Conservation (phyloP, 441 rosid species). For the Pelargonium exstipulatum region DNA sequence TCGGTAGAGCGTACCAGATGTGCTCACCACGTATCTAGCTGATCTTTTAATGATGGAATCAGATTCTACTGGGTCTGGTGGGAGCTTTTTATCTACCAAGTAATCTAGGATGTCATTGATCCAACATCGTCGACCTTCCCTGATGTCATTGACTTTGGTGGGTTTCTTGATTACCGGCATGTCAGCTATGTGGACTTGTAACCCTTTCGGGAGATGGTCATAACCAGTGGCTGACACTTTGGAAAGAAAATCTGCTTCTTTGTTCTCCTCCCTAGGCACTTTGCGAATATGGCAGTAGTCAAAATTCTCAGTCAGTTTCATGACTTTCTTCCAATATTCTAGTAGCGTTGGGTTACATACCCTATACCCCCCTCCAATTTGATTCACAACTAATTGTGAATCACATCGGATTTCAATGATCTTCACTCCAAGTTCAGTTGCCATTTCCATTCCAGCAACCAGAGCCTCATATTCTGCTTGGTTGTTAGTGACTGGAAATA, state of each 20-base stretch:
- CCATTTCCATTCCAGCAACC: not conserved
- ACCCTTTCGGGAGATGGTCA: no score
- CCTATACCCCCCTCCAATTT: not conserved
- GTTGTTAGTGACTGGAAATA: not conserved
- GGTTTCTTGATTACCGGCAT: no score
- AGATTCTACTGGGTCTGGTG: no score
- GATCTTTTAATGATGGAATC: no score
- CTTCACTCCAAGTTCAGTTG: not conserved
- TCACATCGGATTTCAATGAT: not conserved
- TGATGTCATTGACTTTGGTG: no score
- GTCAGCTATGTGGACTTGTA: no score
- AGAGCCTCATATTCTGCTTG: constrained; percentile 5
- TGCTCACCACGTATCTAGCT: no score
- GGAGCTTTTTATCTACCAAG: no score
- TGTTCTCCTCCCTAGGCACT: not conserved
- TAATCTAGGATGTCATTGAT: no score
- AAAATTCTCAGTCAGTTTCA: not conserved
- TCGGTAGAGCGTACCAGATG: no score
- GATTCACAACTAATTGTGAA: not conserved
- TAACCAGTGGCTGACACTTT: not conserved
- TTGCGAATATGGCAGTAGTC: not conserved
- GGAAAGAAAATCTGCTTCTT: not conserved
- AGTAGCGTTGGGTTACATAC: not conserved
- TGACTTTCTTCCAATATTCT: not conserved
- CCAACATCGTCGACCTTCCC: no score